These are phyloP conservation scores for Rosa lucieae DNA, from an alignment of 306 rosid genomes.

Conservation along the genomic window DNA sequence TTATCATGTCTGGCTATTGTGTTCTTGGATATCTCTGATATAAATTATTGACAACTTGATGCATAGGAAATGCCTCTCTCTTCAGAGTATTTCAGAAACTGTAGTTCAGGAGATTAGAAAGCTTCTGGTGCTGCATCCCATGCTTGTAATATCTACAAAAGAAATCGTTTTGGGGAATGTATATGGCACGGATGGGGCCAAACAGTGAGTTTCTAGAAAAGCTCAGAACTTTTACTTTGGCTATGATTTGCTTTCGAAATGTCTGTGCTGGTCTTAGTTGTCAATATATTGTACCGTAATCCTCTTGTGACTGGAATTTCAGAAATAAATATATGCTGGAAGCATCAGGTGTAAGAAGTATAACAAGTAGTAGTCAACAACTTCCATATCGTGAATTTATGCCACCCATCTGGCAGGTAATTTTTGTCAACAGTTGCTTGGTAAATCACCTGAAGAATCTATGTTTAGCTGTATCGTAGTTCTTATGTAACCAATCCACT, in stretches of 20 bases:
- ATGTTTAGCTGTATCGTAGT: background rate
- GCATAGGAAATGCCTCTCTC: conserved; percentile 67
- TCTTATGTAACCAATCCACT: background rate
- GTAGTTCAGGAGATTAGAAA: conserved; percentile 74
- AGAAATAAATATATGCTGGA: conserved; percentile 42
- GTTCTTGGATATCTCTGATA: background rate
- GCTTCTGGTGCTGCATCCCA: conserved; percentile 74
- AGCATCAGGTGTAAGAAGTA: conserved; percentile 38
- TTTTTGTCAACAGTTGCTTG: conserved; percentile 14
- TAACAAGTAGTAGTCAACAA: conserved; percentile 31
- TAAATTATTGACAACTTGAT: background rate
- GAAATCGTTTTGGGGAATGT: conserved; percentile 56
- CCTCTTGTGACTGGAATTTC: conserved; percentile 34
- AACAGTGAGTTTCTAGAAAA: conserved; percentile 50
- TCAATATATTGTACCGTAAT: background rate
- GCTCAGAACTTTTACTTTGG: background rate
- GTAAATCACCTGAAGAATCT: conserved; percentile 1
- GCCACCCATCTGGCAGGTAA: conserved; percentile 97
- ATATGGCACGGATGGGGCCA: conserved; percentile 39
- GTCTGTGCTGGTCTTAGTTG: background rate
- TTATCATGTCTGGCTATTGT: background rate
- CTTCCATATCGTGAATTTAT: conserved; percentile 69
- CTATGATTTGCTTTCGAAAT: background rate
- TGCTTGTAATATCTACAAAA: conserved; percentile 77
- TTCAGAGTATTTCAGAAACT: conserved; percentile 64